Evolutionary conservation across 2,329 filamentous ascomycete genomes (phyloP), one percentile per base, ranked within the genome.

Genomic region (Dactylellina sp.): DNA sequence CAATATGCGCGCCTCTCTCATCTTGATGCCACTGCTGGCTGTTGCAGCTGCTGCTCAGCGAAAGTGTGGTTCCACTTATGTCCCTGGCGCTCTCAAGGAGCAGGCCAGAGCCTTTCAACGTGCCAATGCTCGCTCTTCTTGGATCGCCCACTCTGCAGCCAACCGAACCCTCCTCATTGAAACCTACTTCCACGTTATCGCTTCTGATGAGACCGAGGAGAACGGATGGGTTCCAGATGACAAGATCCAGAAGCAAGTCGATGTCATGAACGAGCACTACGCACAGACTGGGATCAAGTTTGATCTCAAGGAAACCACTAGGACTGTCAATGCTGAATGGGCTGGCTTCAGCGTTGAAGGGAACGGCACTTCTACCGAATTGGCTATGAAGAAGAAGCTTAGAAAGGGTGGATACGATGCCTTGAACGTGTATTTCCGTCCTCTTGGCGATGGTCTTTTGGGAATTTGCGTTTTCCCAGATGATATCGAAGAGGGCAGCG

Each of bases 241-340:
- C 75, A 75, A 78, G 52, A 78, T 80, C 74, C 64, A 78, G 50
- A 75, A 80, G 61, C 84, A 86, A 79, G 77, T 86, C n/a, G 75
- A 79, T 2, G 81, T 82, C 18, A 77, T 86, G 77, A 86, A 86
- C 77, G 61, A 76, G 0, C 82, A 82, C 14, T 86, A 83, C 66
- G 80, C 79, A 16, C 80, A 81, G 0, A 80, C 84, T 32, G 81
- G 81, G 59, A 81, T 86, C 75, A 77, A 77, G 0, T 86, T 86
- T 79, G 81, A 80, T 24, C 81, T 84, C 42, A 79, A 81, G 18
- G 80, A 80, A 60, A 83, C 80, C 18, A 82, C 82, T 63, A 83
- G 81, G 75, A 84, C 84, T 37, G 79, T 85, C 77, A 85, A 86
- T 80, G 40, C 79, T 18, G 79, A 79, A 77, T 86, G 84, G 84